Evolutionary conservation across 2,329 filamentous ascomycete genomes (phyloP).

Genomic region (Aspergillus nomiae): DNA sequence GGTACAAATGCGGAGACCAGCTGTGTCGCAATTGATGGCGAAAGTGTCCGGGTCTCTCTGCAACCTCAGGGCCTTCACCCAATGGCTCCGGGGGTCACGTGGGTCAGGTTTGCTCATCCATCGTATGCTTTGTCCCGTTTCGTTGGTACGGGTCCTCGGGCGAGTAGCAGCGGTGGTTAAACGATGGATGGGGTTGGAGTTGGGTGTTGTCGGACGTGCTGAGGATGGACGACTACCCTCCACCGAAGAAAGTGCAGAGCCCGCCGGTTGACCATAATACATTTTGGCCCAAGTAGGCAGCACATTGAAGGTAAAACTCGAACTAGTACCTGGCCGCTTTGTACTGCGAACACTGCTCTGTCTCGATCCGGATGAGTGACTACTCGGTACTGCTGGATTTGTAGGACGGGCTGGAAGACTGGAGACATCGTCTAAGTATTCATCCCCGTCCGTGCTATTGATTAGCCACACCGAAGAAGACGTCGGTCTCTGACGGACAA

Average conservation of each 20-base stretch:
- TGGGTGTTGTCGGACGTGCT: conserved; percentile 32
- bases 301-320: conserved; percentile 46
- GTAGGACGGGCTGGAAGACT: conserved; percentile 37
- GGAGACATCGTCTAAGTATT: conserved; percentile 39
- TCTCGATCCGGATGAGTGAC: conserved; percentile 45
- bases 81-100: conserved; percentile 47
- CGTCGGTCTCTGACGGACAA: conserved; percentile 24
- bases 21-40: conserved; percentile 57
- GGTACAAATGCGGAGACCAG: conserved; percentile 73
- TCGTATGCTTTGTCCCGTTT: conserved; percentile 17
- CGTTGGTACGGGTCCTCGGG: conserved; percentile 28
- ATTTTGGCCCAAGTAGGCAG: conserved; percentile 57
- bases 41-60: conserved; percentile 31
- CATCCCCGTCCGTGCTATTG: conserved; percentile 34
- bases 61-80: conserved; percentile 36
- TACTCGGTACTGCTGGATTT: conserved; percentile 40
- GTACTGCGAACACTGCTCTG: conserved; percentile 40
- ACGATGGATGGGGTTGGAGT: conserved; percentile 33
- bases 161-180: conserved; percentile 35
- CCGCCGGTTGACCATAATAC: conserved; percentile 67
- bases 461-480: conserved; percentile 40
- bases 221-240: conserved; percentile 34
- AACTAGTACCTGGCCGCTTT: conserved; percentile 44
- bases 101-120: conserved; percentile 27
- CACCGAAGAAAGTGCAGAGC: conserved; percentile 43